Evolutionary conservation across 2,329 filamentous ascomycete species (phyloP), one percentile per base, ranked within the genome.

Genomic region (Colletotrichum lupini): DNA sequence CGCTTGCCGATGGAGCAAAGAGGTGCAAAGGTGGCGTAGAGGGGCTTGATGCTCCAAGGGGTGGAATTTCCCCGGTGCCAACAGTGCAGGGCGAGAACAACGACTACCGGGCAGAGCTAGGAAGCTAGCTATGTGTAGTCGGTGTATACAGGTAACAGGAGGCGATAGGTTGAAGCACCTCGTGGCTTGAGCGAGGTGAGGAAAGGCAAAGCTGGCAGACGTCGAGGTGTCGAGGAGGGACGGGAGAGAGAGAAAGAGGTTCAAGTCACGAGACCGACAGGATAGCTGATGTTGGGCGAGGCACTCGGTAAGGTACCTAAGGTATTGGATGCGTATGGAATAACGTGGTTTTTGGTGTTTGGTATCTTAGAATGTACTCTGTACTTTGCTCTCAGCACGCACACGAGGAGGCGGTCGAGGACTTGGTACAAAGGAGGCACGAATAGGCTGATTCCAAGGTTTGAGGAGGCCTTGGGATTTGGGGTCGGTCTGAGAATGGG

Each of bases 231-330:
- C n/a, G 57, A 60, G 57, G n/a, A 30, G 14, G 30, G 30, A 32
- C 2, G 30, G 30, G 32, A 35, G 32, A 58, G 59, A 26, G 30
- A 37, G 59, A 26, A 24, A 37, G 62, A 68, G 52, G 59, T 55
- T 30, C 42, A 68, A 57, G 69, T 72, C 69, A 72, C 69, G 69
- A 72, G 69, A 72, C 69, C 65, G 65, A 53, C 24, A 24, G 42
- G 58, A 24, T 59, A 24, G 65, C 16, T 28, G n/a, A 26, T 30
- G 16, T n/a, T 61, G 37, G 7, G 16, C 16, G 37, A 42, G 37
- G 37, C 16, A 42, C 37, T 42, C 37, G 37, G 37, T 42, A 42
- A 42, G 37, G 37, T 16, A 32, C 30, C 30, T 30, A 30, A 30
- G 30, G 30, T 30, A 30, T 30, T 30, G 30, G 30, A 3, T 32